Evolutionary conservation across 495 filamentous ascomycete genomes (phyloP).

Genomic region (Neurospora sp.): DNA sequence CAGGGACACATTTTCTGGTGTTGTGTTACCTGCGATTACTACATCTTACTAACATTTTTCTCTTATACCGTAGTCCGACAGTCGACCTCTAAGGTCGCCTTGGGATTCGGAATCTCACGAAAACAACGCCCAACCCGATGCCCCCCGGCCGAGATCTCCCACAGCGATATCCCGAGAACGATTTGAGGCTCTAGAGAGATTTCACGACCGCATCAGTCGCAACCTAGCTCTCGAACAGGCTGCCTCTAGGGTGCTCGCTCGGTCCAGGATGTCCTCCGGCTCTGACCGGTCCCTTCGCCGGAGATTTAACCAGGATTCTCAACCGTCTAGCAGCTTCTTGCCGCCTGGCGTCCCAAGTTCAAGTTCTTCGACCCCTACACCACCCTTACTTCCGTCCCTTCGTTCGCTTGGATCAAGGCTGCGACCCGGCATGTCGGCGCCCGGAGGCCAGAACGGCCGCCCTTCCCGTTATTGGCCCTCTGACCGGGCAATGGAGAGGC

Average conservation of each 20-base stretch:
- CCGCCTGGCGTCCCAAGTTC: slow-evolving; percentile 6
- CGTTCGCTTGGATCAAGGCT: slow-evolving; percentile 26
- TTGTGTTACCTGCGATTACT: background rate
- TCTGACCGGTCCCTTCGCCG: slow-evolving; percentile 23
- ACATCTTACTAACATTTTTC: background rate
- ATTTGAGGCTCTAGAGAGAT: slow-evolving; percentile 30
- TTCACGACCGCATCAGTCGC: slow-evolving; percentile 20
- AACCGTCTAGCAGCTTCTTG: slow-evolving; percentile 17
- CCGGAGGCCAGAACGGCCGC: slow-evolving; percentile 8
- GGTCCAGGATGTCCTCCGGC: slow-evolving; percentile 29
- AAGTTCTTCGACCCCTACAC: slow-evolving; percentile 7
- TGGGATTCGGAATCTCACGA: background rate
- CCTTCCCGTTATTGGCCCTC: slow-evolving; percentile 21
- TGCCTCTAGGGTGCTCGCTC: slow-evolving; percentile 1
- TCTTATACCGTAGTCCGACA: background rate
- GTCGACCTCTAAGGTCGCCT: background rate
- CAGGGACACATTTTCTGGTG: background rate
- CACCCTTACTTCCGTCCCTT: slow-evolving; percentile 30
- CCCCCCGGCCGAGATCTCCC: background rate
- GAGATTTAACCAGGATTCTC: slow-evolving; percentile 28
- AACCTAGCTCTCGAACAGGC: slow-evolving; percentile 1
- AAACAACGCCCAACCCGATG: background rate
- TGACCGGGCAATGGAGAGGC: slow-evolving; percentile 23
- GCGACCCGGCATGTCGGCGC: slow-evolving; percentile 18
- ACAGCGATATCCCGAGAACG: background rate